Base-by-base conservation (phyloP, 2,329 filamentous ascomycete genomes). In the Thelonectria rubi region DNA sequence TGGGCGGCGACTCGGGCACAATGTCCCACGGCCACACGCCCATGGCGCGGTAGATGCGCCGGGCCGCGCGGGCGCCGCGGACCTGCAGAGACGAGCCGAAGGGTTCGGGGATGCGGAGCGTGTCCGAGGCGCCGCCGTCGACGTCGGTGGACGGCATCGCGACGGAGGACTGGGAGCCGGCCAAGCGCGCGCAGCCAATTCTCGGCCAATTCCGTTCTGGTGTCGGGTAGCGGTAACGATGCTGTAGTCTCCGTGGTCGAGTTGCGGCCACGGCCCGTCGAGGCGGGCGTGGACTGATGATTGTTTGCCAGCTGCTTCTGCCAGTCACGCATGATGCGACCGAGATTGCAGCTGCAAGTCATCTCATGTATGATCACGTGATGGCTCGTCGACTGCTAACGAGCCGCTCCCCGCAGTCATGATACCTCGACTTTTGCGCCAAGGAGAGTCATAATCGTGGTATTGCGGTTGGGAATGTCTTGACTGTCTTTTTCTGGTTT, bases 21-120 rank as follows among this genome's bases (percentile, higher is more conserved):
- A 72, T 72, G 26, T 72, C 69, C 70, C 70, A 72, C 39, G 70
- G 70, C 70, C 70, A 72, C 34, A 72, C 69, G 45, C 68, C 67
- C 65, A 72, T 68, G 26, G 68, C 69, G 43, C 67, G 66, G 52
- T 69, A 71, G 40, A 72, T 72, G 40, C 70, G 60, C 40, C 69
- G 63, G 39, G 69, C 69, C 14, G 70, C 70, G 15, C 70, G 67
- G n/a, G 69, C 69, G 46, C 70, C 70, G 49, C 70, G 68, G 15
- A 68, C 64, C 46, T 71, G 69, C 6, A 72, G 63, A 48, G 66
- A 66, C 40, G 58, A 53, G 2, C 68, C 69, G 53, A 72, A 68
- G 3, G 70, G 70, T 42, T 72, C 69, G 20, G 70, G 70, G 42
- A 72, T 72, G 52, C 63, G 65, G 45, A 70, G 62, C 20, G 69